Conservation (phyloP, 139 green algal genomes). For the Raphidocelis subcapitata region DNA sequence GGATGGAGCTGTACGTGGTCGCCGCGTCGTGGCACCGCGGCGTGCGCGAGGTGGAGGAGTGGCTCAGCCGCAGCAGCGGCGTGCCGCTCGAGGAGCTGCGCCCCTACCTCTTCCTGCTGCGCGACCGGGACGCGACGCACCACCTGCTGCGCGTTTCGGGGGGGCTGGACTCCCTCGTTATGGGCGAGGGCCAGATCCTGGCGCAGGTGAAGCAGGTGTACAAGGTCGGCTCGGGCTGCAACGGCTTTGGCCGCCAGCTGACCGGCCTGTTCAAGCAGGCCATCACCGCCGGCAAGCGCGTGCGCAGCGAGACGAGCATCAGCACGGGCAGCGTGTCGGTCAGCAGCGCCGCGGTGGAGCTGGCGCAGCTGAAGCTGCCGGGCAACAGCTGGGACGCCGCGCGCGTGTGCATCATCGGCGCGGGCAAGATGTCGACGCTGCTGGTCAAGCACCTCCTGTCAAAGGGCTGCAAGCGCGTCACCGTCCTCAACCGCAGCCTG, state of each 20-base stretch:
- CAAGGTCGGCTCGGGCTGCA: conserved; percentile 88
- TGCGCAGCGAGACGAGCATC: conserved; percentile 95
- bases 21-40: conserved; percentile 92
- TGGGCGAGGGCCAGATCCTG: conserved; percentile 99
- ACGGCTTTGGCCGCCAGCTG: conserved; percentile 95
- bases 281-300: conserved; percentile 95
- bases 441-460: conserved; percentile 97
- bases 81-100: conserved; percentile 92
- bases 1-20: conserved; percentile 99
- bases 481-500: conserved; percentile 91
- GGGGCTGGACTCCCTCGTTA: conserved; percentile 96
- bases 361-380: conserved; percentile 96
- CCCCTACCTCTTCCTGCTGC: conserved; percentile 94
- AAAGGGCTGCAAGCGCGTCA: conserved; percentile 92
- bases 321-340: conserved; percentile 92
- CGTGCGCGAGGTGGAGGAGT: conserved; percentile 96
- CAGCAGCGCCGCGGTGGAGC: conserved; percentile 93
- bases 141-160: conserved; percentile 95
- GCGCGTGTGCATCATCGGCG: conserved; percentile 95
- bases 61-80: conserved; percentile 89
- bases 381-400: conserved; percentile 77
- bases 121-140: conserved; percentile 91
- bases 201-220: conserved; percentile 95
- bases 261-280: conserved; percentile 99
- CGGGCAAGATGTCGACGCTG: conserved; percentile 97